Conservation (phyloP, 2,329 filamentous ascomycete genomes). For the Xylariaceae sp. region DNA sequence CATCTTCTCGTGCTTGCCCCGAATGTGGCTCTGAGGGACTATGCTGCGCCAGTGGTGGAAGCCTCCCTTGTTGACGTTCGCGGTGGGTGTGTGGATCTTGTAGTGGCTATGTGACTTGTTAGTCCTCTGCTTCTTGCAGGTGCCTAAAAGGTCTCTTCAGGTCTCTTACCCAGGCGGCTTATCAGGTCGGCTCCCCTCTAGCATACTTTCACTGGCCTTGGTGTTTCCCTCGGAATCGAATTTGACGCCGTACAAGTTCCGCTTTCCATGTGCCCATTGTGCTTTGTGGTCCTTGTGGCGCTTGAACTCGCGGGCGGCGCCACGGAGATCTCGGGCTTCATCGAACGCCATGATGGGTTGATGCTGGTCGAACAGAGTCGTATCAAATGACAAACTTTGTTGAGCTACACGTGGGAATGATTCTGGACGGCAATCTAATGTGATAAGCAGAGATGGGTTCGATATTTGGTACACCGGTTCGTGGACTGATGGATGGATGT, state of each 20-base stretch:
- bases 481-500: neutral
- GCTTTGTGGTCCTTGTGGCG: conserved; percentile 40
- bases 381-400: neutral
- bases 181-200: conserved; percentile 36
- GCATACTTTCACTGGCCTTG: conserved; percentile 17
- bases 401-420: no score
- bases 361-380: neutral
- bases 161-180: conserved; percentile 34
- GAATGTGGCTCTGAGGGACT: conserved; percentile 30
- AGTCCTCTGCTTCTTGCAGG: neutral
- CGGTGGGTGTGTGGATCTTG: conserved; percentile 39
- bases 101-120: conserved; percentile 14
- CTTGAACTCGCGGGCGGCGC: conserved; percentile 42
- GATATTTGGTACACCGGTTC: neutral
- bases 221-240: no score
- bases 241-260: conserved; percentile 30
- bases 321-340: conserved; percentile 42
- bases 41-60: conserved; percentile 4
- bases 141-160: no score
- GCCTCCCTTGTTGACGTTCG: conserved; percentile 12
- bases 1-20: conserved; percentile 32
- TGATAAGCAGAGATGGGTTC: neutral
- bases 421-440: no score
- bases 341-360: conserved; percentile 27
- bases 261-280: conserved; percentile 43